A percentile compares a stretch with the other conserved stretches of the same genome.
These are phyloP conservation scores for Triticum timopheevii DNA, from an alignment of 176 grass and related monocot species.

Conservation along the genomic window DNA sequence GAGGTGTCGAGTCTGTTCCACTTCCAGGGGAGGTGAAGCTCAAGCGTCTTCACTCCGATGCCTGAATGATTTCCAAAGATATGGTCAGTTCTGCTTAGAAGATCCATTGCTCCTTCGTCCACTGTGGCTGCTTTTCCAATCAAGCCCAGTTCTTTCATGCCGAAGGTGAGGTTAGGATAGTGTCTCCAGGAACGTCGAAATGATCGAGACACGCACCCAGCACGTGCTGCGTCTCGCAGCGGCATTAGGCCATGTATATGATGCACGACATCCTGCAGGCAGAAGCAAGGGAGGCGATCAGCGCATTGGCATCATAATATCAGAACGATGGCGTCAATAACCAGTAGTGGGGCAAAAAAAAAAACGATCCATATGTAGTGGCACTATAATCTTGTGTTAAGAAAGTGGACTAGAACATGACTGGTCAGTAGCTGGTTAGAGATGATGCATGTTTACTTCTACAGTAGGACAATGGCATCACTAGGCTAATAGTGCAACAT, in stretches of 20 bases:
- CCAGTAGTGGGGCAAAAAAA: neutral
- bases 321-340: neutral
- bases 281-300: neutral
- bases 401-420: neutral
- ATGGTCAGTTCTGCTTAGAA: neutral
- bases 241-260: slow-evolving; percentile 5
- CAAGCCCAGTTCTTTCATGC: neutral
- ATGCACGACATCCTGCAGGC: slow-evolving; percentile 3
- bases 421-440: neutral
- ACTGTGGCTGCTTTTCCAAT: neutral
- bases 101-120: neutral
- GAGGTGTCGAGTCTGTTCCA: neutral
- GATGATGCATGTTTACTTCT: neutral
- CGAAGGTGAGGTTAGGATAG: neutral
- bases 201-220: neutral
- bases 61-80: neutral
- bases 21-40: neutral
- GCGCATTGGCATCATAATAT: neutral
- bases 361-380: neutral
- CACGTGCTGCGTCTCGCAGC: neutral
- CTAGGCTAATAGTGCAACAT: neutral
- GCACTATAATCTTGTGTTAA: neutral
- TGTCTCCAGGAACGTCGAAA: neutral
- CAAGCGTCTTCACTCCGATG: neutral
- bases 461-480: neutral